Evolutionary conservation across 23 red algal species (phyloP), one percentile per base, ranked within the genome.

Genomic region (Gracilaria gracilis): DNA sequence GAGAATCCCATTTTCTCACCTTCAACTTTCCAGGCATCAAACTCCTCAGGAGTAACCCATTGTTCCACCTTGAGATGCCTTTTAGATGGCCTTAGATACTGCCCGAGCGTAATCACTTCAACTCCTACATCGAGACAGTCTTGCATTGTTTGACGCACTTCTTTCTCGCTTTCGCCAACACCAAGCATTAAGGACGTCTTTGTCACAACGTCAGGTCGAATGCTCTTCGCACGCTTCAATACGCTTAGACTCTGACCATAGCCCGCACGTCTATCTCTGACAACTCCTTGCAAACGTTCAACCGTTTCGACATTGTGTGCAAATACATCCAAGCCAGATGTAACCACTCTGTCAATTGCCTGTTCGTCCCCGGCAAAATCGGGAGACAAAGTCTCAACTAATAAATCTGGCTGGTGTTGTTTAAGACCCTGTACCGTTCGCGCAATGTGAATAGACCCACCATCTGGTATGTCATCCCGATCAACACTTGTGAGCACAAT

Each of bases 251-350:
- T 95, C 80, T 98, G 97, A 16, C 31, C 44, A 67, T 96, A 98
- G 17, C 58, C 80, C 13, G 97, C 97, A 40, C 97, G 91, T 29
- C 91, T 48, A 54, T 98, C 97, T 61, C 97, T 85, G 39, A 98
- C 97, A 23, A 87, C 97, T 2, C 55, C 54, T 75, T 95, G 88
- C 81, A 98, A 57, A 16, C 97, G 89, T 53, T 93, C 44, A 0
- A 98, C 97, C 0, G 97, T 98, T 51, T 98, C 97, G 23, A 98
- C 82, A 81, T 98, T 98, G 80, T 98, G 97, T 25, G 97, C 97
- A 79, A 96, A 96, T 14, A 98, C 97, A 49, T 98, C 97, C 25
- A 96, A 31, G 36, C 97, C 97, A 19, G 84, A 90, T n/a, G 54
- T 67, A 37, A 93, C 93, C 6, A 98, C 97, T 42, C 11, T 31